Conservation (phyloP, 495 filamentous ascomycete genomes). For the Podospora didyma region DNA sequence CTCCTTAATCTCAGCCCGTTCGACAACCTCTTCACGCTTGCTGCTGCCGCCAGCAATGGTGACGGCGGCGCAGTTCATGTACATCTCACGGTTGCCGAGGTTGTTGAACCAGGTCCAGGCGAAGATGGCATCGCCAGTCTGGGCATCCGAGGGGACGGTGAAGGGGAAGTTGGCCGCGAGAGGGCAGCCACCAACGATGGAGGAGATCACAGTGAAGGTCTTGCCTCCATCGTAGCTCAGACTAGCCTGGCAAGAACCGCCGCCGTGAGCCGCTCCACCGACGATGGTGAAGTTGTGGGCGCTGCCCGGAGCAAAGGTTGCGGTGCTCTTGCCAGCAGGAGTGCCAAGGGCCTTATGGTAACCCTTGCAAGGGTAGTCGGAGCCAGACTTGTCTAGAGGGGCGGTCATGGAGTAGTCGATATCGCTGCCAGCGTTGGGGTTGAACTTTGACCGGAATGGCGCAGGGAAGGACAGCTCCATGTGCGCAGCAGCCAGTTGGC, state of each 20-base stretch:
- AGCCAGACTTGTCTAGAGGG: slow-evolving; percentile 45
- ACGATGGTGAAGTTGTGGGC: slow-evolving; percentile 54
- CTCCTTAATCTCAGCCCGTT: slow-evolving; percentile 15
- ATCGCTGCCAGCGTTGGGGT: slow-evolving; percentile 42
- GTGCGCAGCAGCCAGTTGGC: slow-evolving; percentile 48
- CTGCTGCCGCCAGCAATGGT: slow-evolving; percentile 41
- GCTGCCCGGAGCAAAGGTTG: slow-evolving; percentile 52
- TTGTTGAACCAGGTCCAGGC: slow-evolving; percentile 65
- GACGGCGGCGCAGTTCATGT: slow-evolving; percentile 63
- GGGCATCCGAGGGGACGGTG: slow-evolving; percentile 57
- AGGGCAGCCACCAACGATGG: slow-evolving; percentile 61
- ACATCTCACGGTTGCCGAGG: slow-evolving; percentile 64
- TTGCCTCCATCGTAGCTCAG: slow-evolving; percentile 60
- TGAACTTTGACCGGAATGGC: slow-evolving; percentile 50
- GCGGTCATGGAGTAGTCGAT: slow-evolving; percentile 56
- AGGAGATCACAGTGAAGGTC: slow-evolving; percentile 62
- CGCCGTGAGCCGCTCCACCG: slow-evolving; percentile 57
- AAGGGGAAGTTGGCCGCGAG: slow-evolving; percentile 51
- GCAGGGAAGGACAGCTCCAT: slow-evolving; percentile 57
- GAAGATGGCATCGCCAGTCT: slow-evolving; percentile 57
- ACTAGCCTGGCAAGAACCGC: slow-evolving; percentile 62
- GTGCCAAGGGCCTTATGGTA: slow-evolving; percentile 52
- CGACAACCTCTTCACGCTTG: slow-evolving; percentile 27
- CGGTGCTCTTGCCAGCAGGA: slow-evolving; percentile 39
- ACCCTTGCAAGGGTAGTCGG: slow-evolving; percentile 66